A percentile compares a stretch with the other conserved stretches of the same genome.
These are phyloP conservation scores for Epichloe gansuensis DNA, from an alignment of 2,329 filamentous ascomycete genomes.

Conservation along the genomic window DNA sequence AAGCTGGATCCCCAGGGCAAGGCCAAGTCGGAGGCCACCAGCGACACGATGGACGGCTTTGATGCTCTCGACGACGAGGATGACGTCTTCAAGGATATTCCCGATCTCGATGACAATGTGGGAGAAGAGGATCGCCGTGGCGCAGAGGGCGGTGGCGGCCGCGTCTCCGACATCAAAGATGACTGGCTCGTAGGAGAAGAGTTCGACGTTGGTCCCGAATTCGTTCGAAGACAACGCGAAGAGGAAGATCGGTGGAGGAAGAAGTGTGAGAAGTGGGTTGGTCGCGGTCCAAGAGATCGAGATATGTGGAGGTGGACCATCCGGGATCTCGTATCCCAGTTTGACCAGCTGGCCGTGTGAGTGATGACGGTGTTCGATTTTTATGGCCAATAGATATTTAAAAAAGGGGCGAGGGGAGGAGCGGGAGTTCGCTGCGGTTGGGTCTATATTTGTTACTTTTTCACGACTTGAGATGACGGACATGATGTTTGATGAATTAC, in stretches of 20 bases:
- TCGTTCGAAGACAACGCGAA: constrained; percentile 75
- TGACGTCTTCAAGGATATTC: constrained; percentile 89
- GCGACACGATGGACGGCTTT: constrained; percentile 50
- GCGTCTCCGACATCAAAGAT: constrained; percentile 52
- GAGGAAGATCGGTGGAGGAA: constrained; percentile 87
- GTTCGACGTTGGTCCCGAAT: constrained; percentile 93
- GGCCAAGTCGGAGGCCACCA: constrained; percentile 31
- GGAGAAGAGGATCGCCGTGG: constrained; percentile 36
- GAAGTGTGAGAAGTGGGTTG: constrained; percentile 79
- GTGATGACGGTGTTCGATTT: neutral
- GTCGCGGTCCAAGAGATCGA: constrained; percentile 40
- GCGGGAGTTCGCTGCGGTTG: neutral
- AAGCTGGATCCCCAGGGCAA: constrained; percentile 51
- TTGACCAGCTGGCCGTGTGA: constrained; percentile 20
- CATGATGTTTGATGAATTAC: constrained; percentile 6
- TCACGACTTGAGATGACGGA: constrained; percentile 6
- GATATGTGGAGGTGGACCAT: constrained; percentile 70
- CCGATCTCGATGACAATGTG: constrained; percentile 66
- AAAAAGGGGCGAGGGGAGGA: neutral
- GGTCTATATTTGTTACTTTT: neutral
- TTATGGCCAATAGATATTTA: neutral
- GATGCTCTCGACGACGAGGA: constrained; percentile 66
- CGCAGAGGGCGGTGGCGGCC: constrained; percentile 20
- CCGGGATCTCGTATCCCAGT: constrained; percentile 42
- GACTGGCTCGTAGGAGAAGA: constrained; percentile 88